Evolutionary conservation across 1,284 basidiomycete genomes (phyloP).

Genomic region (Leccinum pachyderme): DNA sequence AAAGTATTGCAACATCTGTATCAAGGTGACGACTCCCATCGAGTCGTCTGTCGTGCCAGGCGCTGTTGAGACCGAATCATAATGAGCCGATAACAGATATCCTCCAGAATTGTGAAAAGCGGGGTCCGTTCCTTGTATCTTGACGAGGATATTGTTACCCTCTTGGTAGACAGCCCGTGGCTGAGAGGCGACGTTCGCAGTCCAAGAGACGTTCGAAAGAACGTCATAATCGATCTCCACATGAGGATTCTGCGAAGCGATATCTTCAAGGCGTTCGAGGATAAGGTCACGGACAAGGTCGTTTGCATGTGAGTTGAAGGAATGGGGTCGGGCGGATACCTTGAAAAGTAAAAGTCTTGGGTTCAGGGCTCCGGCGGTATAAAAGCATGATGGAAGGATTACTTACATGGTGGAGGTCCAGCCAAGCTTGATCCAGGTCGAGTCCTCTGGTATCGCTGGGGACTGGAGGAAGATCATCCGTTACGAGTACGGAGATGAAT

Average conservation of each 20-base stretch:
- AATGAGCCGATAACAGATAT: conserved; percentile 77
- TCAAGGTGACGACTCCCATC: conserved; percentile 65
- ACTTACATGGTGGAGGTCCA: conserved; percentile 57
- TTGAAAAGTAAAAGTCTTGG: conserved; percentile 24
- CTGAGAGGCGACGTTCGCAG: conserved; percentile 12
- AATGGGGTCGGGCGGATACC: conserved; percentile 69
- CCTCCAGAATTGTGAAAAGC: conserved; percentile 38
- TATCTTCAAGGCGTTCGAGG: conserved; percentile 48
- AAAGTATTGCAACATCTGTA: conserved; percentile 65
- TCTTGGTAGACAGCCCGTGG: conserved; percentile 56
- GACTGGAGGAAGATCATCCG: conserved; percentile 51
- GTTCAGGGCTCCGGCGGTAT: neutral
- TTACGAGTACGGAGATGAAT: conserved; percentile 50
- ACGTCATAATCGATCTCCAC: conserved; percentile 56
- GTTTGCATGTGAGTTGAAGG: conserved; percentile 75
- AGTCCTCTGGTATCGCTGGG: conserved; percentile 50
- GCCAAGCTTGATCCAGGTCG: conserved; percentile 55
- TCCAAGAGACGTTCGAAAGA: conserved; percentile 57
- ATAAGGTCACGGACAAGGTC: conserved; percentile 62
- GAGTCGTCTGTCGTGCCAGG: conserved; percentile 76
- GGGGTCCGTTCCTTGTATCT: conserved; percentile 56
- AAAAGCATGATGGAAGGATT: neutral
- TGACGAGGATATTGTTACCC: conserved; percentile 70
- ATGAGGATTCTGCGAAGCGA: conserved; percentile 42
- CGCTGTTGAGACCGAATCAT: conserved; percentile 75